Base-by-base conservation (phyloP, 108 stramenopile species). In the Skeletonema tropicum region DNA sequence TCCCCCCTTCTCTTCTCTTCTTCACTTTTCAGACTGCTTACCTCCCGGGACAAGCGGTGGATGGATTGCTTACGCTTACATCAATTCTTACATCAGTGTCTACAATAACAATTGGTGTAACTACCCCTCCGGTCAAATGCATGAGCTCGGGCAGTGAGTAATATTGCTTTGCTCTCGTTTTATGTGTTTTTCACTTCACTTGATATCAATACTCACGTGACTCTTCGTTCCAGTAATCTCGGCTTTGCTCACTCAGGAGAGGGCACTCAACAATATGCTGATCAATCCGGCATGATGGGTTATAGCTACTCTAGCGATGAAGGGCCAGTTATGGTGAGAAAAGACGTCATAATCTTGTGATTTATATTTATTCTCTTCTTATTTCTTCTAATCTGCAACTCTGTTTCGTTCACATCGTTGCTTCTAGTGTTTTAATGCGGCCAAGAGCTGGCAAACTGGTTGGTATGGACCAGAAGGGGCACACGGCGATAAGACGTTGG, bases 61-160 rank as follows among this genome's bases (percentile, higher is more conserved):
- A 46, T 76, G 69, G 69, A 73, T 86, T 32, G 86, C 79, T 9
- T 87, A 79, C 62, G 90, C 85, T 3, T 76, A 83, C 57, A 75
- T 88, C 59, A 81, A 86, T 66, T 38, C 39, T 15, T 85, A 71
- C 71, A 45, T 75, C 15, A 79, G 81, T 11, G 87, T 89, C 19
- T 92, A 82, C 76, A 88, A 80, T 66, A 52, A 90, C 52, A 5
- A 83, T 1, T 86, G 83, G 86, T 92, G 91, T 62, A 70, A 57
- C 29, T 83, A 74, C 41, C 32, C 82, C 3, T 77, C 77, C 0
- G 62, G 61, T 36, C 83, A 85, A 52, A 76, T 92, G 74, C 92
- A 92, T 63, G 92, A 92, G 74, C 39, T 92, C 46, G 86, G 78
- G 60, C 57, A 74, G 67, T 25, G 38, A 70, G 68, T 59, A 6